Conservation (phyloP, 1,139 yeast genomes). For the Saccharomyces hybrid region DNA sequence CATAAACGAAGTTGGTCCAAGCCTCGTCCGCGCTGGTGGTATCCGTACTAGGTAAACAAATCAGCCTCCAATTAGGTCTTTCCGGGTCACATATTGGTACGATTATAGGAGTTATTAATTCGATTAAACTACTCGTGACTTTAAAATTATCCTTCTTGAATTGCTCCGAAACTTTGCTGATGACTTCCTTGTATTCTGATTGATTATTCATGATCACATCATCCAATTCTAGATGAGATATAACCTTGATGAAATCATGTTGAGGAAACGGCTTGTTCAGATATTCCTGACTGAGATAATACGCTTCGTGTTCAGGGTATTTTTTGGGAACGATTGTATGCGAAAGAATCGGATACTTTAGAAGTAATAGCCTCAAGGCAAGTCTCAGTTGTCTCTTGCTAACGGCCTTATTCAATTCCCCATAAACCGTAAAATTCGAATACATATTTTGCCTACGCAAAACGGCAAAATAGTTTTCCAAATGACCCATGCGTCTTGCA, state of each 20-base stretch:
- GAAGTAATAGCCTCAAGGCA: slow-evolving; percentile 16
- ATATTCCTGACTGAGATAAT: slow-evolving; percentile 20
- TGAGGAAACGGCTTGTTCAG: slow-evolving; percentile 16
- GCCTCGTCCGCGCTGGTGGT: neutral
- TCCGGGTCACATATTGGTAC: slow-evolving; percentile 16
- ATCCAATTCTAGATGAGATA: slow-evolving; percentile 10
- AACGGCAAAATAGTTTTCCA: slow-evolving; percentile 26
- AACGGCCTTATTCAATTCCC: slow-evolving; percentile 14
- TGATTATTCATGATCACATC: slow-evolving; percentile 24
- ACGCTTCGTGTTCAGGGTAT: slow-evolving; percentile 13
- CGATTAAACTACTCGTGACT: slow-evolving; percentile 12
- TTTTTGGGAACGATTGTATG: slow-evolving; percentile 19
- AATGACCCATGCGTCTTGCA: slow-evolving; percentile 26
- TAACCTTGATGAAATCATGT: slow-evolving; percentile 21
- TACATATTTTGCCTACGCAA: slow-evolving; percentile 24
- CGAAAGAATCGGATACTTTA: slow-evolving; percentile 19
- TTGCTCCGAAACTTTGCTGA: slow-evolving; percentile 9
- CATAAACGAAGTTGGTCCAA: slow-evolving; percentile 12
- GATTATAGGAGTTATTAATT: slow-evolving; percentile 11
- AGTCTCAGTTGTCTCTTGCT: slow-evolving; percentile 7
- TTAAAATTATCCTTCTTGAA: slow-evolving; percentile 12
- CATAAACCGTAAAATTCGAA: slow-evolving; percentile 21
- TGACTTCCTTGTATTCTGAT: slow-evolving; percentile 8
- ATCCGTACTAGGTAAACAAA: slow-evolving; percentile 12
- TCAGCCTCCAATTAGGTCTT: slow-evolving; percentile 24